Evolutionary conservation across 2,329 filamentous ascomycete species (phyloP), one percentile per base, ranked within the genome.

Genomic region (Pyrenochaeta sp.): DNA sequence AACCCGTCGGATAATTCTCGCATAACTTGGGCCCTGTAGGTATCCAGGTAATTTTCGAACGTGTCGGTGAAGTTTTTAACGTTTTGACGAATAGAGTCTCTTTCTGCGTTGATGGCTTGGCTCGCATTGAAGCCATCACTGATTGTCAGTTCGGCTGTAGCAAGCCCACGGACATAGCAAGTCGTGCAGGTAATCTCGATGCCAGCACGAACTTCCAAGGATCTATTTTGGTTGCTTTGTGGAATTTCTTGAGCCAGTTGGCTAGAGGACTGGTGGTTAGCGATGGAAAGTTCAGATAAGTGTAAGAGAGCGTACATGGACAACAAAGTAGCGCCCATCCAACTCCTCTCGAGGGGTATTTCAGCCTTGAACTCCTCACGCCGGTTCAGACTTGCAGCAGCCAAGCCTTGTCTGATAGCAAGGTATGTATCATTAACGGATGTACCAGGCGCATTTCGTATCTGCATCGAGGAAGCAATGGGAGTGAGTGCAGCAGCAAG

Each of bases 101-200:
- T 40, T 17, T 59, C 61, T 11, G 49, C 15, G 23, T 59, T 21
- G 12, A 68, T 27, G 1, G 56, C 51, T 20, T 45, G 21, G 56
- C 57, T 73, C 18, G 73, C 60, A 45, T 83, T 78, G 64, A 83
- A 80, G 3, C 74, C 64, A 7, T 73, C 72, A 2, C 74, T 69
- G 7, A 83, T 72, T 0, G 68, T 77, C 20, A 85, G 68, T 17
- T 77, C 64, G 1, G 78, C 79, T 9, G 67, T 78, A 10, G 79
- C 81, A 4, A 60, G 66, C 37, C 81, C 82, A 50, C 80, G 81
- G 49, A 84, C 66, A 61, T 85, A 85, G 61, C 83, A 85, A 4
- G 71, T 79, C 3, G 71, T 75, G 63, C 82, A 84, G 10, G 73
- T 71, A 30, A 83, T 75, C 43, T 81, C 72, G n/a, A 82, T 60